Conservation (phyloP, 208 protist species). For the Leishmania mexicana region DNA sequence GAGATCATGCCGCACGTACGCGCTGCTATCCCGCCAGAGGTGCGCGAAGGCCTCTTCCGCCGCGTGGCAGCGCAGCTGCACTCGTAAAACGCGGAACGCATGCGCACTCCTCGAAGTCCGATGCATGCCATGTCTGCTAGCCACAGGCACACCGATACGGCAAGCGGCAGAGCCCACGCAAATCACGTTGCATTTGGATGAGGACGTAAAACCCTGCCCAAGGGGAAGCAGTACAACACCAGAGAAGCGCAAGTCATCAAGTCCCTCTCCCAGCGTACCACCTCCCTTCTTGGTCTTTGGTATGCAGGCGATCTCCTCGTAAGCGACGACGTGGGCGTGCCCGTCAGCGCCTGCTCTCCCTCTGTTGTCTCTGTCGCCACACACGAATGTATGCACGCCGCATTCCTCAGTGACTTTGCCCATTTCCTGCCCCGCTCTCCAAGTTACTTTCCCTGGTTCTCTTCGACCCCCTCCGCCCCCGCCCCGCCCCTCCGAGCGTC, state of each 20-base stretch:
- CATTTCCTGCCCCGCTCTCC: background rate
- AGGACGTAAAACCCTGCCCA: background rate
- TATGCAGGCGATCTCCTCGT: background rate
- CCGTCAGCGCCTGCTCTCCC: background rate
- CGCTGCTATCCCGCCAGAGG: constrained; percentile 41
- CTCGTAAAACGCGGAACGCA: background rate
- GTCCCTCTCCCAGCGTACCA: background rate
- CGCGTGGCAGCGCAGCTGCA: constrained; percentile 32
- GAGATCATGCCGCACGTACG: constrained; percentile 64
- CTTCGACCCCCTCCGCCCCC: background rate
- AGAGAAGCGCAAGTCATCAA: background rate
- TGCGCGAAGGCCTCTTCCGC: constrained; percentile 75
- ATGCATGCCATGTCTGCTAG: background rate
- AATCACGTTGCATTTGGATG: background rate
- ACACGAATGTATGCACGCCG: background rate
- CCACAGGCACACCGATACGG: background rate
- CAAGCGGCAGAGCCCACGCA: background rate
- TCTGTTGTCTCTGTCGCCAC: background rate
- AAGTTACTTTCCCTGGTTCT: background rate
- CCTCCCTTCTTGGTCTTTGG: background rate
- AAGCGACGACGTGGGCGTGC: background rate
- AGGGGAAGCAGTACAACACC: background rate
- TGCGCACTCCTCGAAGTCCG: background rate
- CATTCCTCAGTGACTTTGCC: background rate
- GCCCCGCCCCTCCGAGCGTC: background rate